These are phyloP conservation scores for Stereum hirsutum DNA, from an alignment of 1,284 basidiomycete species.

Conservation along the genomic window DNA sequence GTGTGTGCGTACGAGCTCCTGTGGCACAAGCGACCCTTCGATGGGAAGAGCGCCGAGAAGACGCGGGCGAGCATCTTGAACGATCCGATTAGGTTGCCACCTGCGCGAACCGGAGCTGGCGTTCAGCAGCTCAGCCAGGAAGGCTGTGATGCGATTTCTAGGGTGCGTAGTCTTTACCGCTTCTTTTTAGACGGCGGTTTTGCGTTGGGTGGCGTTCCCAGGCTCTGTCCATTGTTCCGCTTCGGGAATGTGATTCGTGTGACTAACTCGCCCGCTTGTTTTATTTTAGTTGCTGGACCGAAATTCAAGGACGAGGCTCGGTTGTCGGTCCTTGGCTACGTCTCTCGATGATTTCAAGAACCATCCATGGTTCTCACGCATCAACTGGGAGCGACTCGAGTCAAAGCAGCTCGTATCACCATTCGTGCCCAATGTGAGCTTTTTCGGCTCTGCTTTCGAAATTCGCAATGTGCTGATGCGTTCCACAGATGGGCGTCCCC, in stretches of 20 bases:
- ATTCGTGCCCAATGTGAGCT: conserved; percentile 87
- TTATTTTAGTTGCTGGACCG: conserved; percentile 71
- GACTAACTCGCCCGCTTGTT: neutral
- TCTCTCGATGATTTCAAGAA: conserved; percentile 69
- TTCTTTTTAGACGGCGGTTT: conserved; percentile 13
- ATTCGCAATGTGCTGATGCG: conserved; percentile 1
- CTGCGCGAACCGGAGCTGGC: conserved; percentile 34
- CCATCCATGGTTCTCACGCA: conserved; percentile 79
- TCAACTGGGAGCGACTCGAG: conserved; percentile 78
- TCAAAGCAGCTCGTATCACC: conserved; percentile 74
- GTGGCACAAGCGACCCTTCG: conserved; percentile 84
- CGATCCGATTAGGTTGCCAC: conserved; percentile 57
- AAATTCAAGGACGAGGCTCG: conserved; percentile 73
- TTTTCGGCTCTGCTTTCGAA: conserved; percentile 11
- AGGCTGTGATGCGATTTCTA: conserved; percentile 27
- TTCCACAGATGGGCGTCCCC: conserved; percentile 66
- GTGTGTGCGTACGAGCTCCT: conserved; percentile 85
- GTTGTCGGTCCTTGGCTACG: conserved; percentile 61
- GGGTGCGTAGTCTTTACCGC: conserved; percentile 29
- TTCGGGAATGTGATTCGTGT: neutral
- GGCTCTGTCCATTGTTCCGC: neutral
- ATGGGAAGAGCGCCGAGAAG: conserved; percentile 78
- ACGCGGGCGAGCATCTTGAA: conserved; percentile 77
- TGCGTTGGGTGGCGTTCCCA: conserved; percentile 9
- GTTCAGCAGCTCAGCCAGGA: conserved; percentile 23